Conservation (phyloP, 495 filamentous ascomycete species). For the Acidomyces sp. region DNA sequence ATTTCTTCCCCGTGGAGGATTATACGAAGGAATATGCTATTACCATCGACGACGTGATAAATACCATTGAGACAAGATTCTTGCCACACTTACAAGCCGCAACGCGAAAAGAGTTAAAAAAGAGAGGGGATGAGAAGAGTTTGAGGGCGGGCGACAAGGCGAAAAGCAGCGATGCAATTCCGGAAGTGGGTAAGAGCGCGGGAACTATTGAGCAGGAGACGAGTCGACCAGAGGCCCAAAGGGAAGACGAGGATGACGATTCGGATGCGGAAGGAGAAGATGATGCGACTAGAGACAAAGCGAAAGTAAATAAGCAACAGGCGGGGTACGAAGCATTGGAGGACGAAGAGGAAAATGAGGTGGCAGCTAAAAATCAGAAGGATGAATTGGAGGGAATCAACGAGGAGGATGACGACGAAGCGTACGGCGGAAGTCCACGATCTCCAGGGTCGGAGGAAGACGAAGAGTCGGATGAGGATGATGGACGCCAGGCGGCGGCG, state of each 20-base stretch:
- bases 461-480: constrained; percentile 37
- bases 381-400: constrained; percentile 31
- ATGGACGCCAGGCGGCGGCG: constrained; percentile 43
- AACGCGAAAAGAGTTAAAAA: constrained; percentile 64
- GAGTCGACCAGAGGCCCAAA: constrained; percentile 29
- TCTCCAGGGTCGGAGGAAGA: constrained; percentile 18
- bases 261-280: constrained; percentile 67
- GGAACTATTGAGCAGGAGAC: constrained; percentile 52
- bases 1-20: constrained; percentile 72
- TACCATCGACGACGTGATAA: constrained; percentile 55
- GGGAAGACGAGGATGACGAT: constrained; percentile 47
- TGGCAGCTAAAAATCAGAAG: constrained; percentile 43
- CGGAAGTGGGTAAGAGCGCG: constrained; percentile 66
- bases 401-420: constrained; percentile 19
- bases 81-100: constrained; percentile 53
- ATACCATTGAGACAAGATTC: constrained; percentile 67
- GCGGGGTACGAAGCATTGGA: constrained; percentile 84
- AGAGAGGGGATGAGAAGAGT: constrained; percentile 53
- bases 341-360: constrained; percentile 68
- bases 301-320: constrained; percentile 58
- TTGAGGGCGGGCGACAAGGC: constrained; percentile 27
- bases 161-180: constrained; percentile 51
- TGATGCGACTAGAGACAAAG: constrained; percentile 72
- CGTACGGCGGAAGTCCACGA: constrained; percentile 20
- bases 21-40: constrained; percentile 81